Base-by-base conservation (phyloP, 2,329 filamentous ascomycete genomes). In the Xylariaceae sp. region DNA sequence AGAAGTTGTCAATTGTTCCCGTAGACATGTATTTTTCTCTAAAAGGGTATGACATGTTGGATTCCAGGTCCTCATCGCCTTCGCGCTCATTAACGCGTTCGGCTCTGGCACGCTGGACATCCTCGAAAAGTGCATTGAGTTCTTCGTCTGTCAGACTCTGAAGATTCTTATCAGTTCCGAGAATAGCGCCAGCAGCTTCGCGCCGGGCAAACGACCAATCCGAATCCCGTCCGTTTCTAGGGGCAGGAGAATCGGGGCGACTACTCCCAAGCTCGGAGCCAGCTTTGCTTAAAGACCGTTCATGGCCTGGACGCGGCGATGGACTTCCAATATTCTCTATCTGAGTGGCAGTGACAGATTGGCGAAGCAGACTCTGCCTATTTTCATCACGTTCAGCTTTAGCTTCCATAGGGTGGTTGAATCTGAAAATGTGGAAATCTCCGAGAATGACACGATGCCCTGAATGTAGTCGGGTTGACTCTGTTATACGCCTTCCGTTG, bases 391-490 rank as follows among this genome's bases (percentile, higher is more conserved):
- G 78, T 71, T 99, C 94, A 3, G 91, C 92, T 51, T 89, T 85
- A 30, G 94, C 94, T 71, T 99, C 94, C 76, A 96, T 87, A 0
- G 94, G 94, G 65, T 99, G 91, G 62, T 97, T 99, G 75, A 99
- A 99, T 49, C 94, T 81, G 72, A 99, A 97, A 53, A 99, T 99
- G 68, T 99, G 94, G 61, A 99, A 99, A 68, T 99, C 94, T 38
- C 94, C 94, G 10, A 99, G 76, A 55, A 99, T 99, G 47, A 99
- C 88, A 54, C 94, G 87, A 66, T 91, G 96, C 6, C 94, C 94
- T 62, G 91, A 96, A 64, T 91, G 86, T 39, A 99, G 76, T 57
- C 90, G 82, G 58, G 86, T 90, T 1, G 91, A 85, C 62, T 91
- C 90, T 47, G 90, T 83, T 47, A 97, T 88, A 15, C 91, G 87